Conservation (phyloP, 2,329 filamentous ascomycete genomes). For the Corniculantispora saksenae region DNA sequence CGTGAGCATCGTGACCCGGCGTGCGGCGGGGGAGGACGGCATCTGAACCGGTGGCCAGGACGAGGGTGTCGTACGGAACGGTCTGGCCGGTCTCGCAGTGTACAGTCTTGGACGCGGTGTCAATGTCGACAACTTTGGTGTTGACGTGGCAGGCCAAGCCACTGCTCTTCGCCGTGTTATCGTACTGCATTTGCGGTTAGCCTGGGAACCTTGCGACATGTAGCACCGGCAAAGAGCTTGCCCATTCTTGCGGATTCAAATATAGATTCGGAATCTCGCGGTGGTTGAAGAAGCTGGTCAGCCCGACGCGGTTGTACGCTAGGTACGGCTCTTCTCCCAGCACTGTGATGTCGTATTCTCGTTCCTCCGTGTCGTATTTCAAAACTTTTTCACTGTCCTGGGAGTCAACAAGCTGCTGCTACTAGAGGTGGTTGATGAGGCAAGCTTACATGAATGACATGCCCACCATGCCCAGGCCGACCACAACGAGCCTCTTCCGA, state of each 20-base stretch:
- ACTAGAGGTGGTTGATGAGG: constrained; percentile 20
- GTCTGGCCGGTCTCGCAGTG: constrained; percentile 29
- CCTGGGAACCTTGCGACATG: no score
- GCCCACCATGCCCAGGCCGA: constrained; percentile 89
- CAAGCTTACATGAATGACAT: constrained; percentile 79
- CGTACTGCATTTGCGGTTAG: constrained; percentile 53
- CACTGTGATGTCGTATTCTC: constrained; percentile 79
- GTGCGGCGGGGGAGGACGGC: constrained; percentile 69
- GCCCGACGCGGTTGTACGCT: constrained; percentile 86
- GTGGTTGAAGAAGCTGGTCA: constrained; percentile 88
- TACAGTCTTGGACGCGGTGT: constrained; percentile 31
- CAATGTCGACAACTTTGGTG: constrained; percentile 66
- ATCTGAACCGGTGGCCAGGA: constrained; percentile 79
- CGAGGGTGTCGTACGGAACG: constrained; percentile 72
- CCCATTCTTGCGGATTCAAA: constrained; percentile 82
- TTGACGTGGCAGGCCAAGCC: constrained; percentile 75
- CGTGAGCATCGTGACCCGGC: constrained; percentile 77
- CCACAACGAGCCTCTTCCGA: constrained; percentile 72
- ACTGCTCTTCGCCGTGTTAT: constrained; percentile 63
- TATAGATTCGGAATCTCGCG: constrained; percentile 85
- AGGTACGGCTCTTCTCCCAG: constrained; percentile 86
- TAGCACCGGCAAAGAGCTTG: constrained; percentile 33
- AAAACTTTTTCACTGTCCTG: constrained; percentile 76
- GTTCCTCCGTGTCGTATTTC: constrained; percentile 74
- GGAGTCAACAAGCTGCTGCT: not conserved